A percentile compares a stretch with the other conserved stretches of the same genome.
phyloP scores from a whole-genome alignment of 2,329 filamentous ascomycete genomes.

The Dothideomycetes sp. region DNA sequence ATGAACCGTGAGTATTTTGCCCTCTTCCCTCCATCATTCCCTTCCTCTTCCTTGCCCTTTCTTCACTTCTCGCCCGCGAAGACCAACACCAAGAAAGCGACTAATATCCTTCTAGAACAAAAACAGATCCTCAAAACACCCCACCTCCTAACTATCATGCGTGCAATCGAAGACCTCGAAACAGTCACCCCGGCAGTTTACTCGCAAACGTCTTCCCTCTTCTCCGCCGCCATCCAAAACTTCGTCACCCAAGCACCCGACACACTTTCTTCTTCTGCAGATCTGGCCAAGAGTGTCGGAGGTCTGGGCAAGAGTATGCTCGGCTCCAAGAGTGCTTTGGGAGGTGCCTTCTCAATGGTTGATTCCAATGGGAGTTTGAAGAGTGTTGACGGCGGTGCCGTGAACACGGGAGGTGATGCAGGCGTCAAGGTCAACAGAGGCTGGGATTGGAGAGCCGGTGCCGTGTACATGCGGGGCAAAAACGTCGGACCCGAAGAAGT shows the following conservation, averaged over 20 bases:
- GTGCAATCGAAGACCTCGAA: constrained; percentile 70
- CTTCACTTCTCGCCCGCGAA: too few species aligned
- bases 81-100: constrained; percentile 18
- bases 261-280: constrained; percentile 1
- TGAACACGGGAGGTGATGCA: constrained; percentile 14
- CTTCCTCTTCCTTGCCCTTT: constrained; percentile 16
- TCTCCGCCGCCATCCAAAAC: constrained; percentile 64
- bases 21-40: constrained; percentile 21
- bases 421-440: constrained; percentile 31
- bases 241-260: constrained; percentile 34
- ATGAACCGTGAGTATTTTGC: constrained; percentile 49
- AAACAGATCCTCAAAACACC: constrained; percentile 54
- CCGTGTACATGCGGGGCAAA: constrained; percentile 43
- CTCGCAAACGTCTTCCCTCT: constrained; percentile 66
- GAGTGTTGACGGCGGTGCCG: constrained; percentile 18
- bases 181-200: constrained; percentile 66
- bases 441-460: constrained; percentile 59
- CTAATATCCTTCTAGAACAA: constrained; percentile 38
- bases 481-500: constrained; percentile 57
- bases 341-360: constrained; percentile 58
- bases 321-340: constrained; percentile 36
- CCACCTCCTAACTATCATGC: constrained; percentile 67
- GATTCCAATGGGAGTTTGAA: constrained; percentile 58
- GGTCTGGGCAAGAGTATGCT: constrained; percentile 21
- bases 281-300: constrained; percentile 18